These are phyloP conservation scores for Solanum chaucha DNA, from an alignment of 257 asterid species.

Conservation along the genomic window DNA sequence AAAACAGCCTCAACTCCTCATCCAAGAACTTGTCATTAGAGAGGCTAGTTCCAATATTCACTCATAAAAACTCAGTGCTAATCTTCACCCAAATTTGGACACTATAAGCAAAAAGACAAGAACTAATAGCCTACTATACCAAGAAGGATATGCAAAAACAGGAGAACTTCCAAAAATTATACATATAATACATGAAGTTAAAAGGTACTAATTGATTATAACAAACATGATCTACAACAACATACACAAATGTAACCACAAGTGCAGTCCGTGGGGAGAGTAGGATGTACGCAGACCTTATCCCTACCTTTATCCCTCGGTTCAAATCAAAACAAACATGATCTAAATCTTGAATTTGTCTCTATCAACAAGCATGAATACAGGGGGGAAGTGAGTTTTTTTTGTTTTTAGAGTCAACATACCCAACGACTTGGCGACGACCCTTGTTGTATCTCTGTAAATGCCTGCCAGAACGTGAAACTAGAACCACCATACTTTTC, in stretches of 20 bases:
- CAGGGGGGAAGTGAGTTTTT: background rate
- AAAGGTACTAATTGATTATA: background rate
- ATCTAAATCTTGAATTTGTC: background rate
- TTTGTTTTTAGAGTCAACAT: background rate
- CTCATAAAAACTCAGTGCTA: background rate
- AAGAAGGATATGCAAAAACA: background rate
- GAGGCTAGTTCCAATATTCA: background rate
- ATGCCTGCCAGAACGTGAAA: conserved; percentile 69
- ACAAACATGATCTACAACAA: background rate
- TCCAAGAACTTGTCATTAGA: background rate
- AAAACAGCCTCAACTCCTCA: background rate
- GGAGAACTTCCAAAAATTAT: background rate
- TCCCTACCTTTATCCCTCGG: background rate
- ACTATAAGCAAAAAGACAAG: background rate
- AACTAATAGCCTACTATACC: background rate
- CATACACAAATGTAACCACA: background rate
- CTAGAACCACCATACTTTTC: conserved; percentile 51
- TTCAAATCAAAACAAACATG: background rate
- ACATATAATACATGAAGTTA: background rate
- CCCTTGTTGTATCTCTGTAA: conserved; percentile 71
- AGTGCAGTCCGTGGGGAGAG: background rate
- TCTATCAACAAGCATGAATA: background rate
- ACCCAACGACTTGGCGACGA: conserved; percentile 93
- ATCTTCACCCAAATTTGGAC: background rate
- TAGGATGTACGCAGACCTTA: background rate